These are phyloP conservation scores for Trichoderma lentiforme DNA, from an alignment of 2,329 filamentous ascomycete species.

Conservation along the genomic window DNA sequence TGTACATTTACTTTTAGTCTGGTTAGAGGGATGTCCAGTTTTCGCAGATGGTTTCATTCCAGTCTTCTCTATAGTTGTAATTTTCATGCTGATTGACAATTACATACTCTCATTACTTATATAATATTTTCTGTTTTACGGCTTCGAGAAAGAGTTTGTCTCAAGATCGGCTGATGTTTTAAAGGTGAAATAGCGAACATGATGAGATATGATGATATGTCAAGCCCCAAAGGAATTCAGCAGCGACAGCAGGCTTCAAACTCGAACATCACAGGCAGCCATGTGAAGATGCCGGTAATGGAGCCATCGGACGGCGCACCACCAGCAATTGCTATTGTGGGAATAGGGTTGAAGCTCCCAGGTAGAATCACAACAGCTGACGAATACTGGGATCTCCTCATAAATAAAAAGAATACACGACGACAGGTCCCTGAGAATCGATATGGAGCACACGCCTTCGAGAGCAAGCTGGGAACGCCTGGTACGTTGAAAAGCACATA, in stretches of 20 bases:
- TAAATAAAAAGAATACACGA: slow-evolving; percentile 23
- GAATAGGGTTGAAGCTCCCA: slow-evolving; percentile 34
- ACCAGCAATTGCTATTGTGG: slow-evolving; percentile 32
- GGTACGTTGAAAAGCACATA: slow-evolving; percentile 19
- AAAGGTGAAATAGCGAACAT: not conserved
- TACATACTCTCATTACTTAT: not conserved
- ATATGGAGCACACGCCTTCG: slow-evolving; percentile 26
- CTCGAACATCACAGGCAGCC: not conserved
- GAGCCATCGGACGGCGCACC: not conserved
- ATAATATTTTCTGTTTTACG: not conserved
- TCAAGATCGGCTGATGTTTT: too few relatives aligned
- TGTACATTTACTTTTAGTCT: not conserved
- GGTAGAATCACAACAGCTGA: slow-evolving; percentile 27
- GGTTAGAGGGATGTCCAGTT: not conserved
- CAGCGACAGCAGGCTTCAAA: not conserved
- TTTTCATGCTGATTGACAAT: not conserved
- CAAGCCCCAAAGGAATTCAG: not conserved
- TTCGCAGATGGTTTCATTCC: not conserved
- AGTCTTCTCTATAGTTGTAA: not conserved
- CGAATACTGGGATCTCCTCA: slow-evolving; percentile 33
- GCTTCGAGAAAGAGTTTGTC: not conserved
- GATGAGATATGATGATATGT: not conserved
- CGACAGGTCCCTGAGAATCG: slow-evolving; percentile 26
- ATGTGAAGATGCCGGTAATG: not conserved
- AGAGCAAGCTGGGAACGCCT: slow-evolving; percentile 14